These are phyloP conservation scores for Citropsis articulata DNA, from an alignment of 345 rosid species.

Conservation along the genomic window DNA sequence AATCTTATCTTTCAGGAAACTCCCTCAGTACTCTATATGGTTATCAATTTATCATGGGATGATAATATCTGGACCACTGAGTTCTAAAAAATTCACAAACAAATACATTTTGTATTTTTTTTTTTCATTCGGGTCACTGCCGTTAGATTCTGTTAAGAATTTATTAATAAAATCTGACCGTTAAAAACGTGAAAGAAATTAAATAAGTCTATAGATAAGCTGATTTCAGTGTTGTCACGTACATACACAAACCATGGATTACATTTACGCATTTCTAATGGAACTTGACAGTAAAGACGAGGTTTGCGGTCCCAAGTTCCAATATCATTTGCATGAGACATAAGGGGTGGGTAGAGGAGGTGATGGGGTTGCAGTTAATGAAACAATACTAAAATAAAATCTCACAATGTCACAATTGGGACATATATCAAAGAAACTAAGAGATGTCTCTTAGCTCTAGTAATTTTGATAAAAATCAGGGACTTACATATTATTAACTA, in stretches of 20 bases:
- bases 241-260: no score
- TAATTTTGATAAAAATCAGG: no score
- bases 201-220: background rate
- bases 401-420: no score
- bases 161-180: no score
- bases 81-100: background rate
- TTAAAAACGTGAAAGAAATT: no score
- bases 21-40: background rate
- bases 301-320: background rate
- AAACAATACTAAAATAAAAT: no score
- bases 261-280: background rate
- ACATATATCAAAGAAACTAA: no score
- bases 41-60: background rate
- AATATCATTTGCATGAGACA: no score
- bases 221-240: background rate
- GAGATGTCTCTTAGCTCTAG: background rate
- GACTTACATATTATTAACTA: no score
- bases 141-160: background rate
- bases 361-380: no score
- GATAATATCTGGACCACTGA: background rate
- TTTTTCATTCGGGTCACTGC: background rate
- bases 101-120: no score
- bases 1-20: background rate
- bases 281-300: background rate
- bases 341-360: no score